phyloP scores from a whole-genome alignment of 805 yeast species.

The Yarrowia osloensis region DNA sequence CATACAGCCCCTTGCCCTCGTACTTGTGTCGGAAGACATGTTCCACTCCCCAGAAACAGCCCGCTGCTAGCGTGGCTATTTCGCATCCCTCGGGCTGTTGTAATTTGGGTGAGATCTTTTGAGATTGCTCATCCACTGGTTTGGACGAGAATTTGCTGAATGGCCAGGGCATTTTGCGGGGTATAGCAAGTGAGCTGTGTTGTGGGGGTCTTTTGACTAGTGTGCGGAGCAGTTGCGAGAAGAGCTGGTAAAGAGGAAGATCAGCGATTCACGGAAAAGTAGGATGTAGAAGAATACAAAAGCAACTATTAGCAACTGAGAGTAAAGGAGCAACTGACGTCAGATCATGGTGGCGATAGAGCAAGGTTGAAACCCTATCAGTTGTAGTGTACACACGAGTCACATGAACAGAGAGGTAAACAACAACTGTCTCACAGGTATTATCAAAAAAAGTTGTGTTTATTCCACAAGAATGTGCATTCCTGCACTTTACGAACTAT shows the following conservation, averaged over 20 bases:
- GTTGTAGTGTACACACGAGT: neutral
- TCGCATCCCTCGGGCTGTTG: conserved; percentile 50
- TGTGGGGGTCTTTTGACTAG: neutral
- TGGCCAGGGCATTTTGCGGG: neutral
- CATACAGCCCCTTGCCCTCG: conserved; percentile 62
- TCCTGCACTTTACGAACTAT: neutral
- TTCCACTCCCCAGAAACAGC: conserved; percentile 63
- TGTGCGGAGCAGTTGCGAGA: neutral
- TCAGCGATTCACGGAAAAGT: neutral
- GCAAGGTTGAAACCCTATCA: conserved; percentile 13
- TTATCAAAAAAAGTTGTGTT: neutral
- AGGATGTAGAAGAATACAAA: neutral
- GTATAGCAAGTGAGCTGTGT: neutral
- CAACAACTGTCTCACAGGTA: neutral
- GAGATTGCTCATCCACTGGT: neutral
- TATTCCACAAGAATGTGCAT: neutral
- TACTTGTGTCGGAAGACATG: conserved; percentile 74
- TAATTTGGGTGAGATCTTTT: conserved; percentile 38
- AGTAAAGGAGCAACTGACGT: neutral
- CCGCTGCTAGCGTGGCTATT: conserved; percentile 63
- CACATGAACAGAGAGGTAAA: neutral
- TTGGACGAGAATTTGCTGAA: neutral
- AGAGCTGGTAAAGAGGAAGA: neutral
- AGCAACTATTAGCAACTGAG: neutral
- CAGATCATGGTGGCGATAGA: conserved; percentile 2